These are phyloP conservation scores for Penicillium sp. DNA, from an alignment of 2,329 filamentous ascomycete species.

Conservation along the genomic window DNA sequence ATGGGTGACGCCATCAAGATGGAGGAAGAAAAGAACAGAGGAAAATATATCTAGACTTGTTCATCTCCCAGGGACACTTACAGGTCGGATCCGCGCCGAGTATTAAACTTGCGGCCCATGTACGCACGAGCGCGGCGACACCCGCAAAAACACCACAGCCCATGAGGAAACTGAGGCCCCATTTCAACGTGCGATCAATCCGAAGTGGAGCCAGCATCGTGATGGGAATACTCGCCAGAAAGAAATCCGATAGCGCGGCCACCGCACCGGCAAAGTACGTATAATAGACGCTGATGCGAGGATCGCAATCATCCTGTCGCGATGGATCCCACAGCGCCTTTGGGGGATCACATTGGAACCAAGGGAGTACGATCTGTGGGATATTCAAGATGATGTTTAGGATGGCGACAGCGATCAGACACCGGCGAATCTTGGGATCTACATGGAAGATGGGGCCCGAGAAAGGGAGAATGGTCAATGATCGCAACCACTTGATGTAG, in stretches of 20 bases:
- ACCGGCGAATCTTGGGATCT: constrained; percentile 19
- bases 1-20: no score
- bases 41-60: no score
- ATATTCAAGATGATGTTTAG: constrained; percentile 18
- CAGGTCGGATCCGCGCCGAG: constrained; percentile 14
- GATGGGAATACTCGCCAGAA: constrained; percentile 16
- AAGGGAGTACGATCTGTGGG: constrained; percentile 14
- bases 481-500: no score
- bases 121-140: constrained; percentile 16
- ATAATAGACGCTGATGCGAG: constrained; percentile 16
- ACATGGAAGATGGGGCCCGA: not conserved
- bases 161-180: constrained; percentile 20
- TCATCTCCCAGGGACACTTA: constrained; percentile 1
- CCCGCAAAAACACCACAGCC: constrained; percentile 18
- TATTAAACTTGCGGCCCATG: constrained; percentile 18
- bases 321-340: constrained; percentile 16
- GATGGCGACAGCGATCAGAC: constrained; percentile 16
- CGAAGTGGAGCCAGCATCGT: constrained; percentile 16
- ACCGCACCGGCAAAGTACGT: constrained; percentile 17
- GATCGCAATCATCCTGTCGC: constrained; percentile 13
- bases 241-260: constrained; percentile 17
- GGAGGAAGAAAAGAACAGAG: no score
- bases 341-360: constrained; percentile 17
- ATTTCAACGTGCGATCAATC: constrained; percentile 18
- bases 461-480: not conserved